A percentile compares a stretch with the other conserved stretches of the same genome.
Conservation (phyloP, 768 basidiomycete species). For the Pseudohyphozyma bogoriensis region DNA sequence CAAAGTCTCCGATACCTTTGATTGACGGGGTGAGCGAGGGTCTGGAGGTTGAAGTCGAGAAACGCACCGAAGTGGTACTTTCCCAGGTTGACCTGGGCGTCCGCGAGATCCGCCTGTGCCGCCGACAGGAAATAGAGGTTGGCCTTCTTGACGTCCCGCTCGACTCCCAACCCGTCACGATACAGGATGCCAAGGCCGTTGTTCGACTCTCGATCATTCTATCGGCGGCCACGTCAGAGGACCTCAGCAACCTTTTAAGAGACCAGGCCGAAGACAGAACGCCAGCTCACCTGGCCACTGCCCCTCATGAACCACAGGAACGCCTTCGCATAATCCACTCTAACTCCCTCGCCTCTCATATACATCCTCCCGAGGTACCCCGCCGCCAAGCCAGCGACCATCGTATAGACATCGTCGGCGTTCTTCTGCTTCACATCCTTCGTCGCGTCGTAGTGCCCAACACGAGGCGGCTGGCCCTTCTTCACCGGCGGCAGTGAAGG, state of each 20-base stretch:
- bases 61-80: slow-evolving; percentile 48
- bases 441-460: slow-evolving; percentile 30
- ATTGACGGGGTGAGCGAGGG: slow-evolving; percentile 2
- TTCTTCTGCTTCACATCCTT: slow-evolving; percentile 36
- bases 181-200: slow-evolving; percentile 87
- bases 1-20: slow-evolving; percentile 59
- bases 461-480: slow-evolving; percentile 24
- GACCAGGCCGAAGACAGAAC: neutral
- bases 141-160: slow-evolving; percentile 56
- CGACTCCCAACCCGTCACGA: slow-evolving; percentile 71
- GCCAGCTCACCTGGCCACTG: slow-evolving; percentile 1
- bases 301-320: slow-evolving; percentile 83
- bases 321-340: slow-evolving; percentile 56
- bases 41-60: slow-evolving; percentile 1
- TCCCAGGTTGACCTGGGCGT: slow-evolving; percentile 82
- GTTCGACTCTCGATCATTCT: slow-evolving; percentile 75
- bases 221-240: slow-evolving; percentile 39
- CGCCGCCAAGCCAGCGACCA: slow-evolving; percentile 67
- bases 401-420: slow-evolving; percentile 41
- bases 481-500: slow-evolving; percentile 35
- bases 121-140: slow-evolving; percentile 61
- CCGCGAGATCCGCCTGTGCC: slow-evolving; percentile 76
- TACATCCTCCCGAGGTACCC: slow-evolving; percentile 90
- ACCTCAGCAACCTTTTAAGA: neutral
- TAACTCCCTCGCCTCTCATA: slow-evolving; percentile 82